A percentile compares a stretch with the other conserved stretches of the same genome.
phyloP scores from a whole-genome alignment of 768 basidiomycete genomes.

The Amanita thiersii region DNA sequence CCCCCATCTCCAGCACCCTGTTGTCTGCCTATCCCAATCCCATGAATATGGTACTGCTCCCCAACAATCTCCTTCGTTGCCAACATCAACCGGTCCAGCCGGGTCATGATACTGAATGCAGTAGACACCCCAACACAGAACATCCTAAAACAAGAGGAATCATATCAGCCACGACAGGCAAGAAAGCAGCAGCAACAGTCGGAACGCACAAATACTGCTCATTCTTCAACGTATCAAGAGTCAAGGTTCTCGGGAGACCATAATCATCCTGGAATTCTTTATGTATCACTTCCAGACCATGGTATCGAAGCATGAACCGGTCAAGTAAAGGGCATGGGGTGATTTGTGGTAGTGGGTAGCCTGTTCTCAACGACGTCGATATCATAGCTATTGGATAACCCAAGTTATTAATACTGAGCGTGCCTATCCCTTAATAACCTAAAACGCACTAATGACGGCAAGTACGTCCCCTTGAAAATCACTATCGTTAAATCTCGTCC shows the following conservation, averaged over 20 bases:
- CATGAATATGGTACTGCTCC: slow-evolving; percentile 81
- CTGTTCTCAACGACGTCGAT: slow-evolving; percentile 66
- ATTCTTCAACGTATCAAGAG: slow-evolving; percentile 64
- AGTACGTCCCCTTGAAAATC: slow-evolving; percentile 82
- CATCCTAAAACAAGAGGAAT: slow-evolving; percentile 27
- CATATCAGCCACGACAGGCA: background rate
- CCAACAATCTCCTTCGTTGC: slow-evolving; percentile 83
- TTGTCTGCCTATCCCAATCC: slow-evolving; percentile 34
- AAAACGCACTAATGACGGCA: slow-evolving; percentile 63
- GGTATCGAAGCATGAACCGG: slow-evolving; percentile 36
- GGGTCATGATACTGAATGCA: slow-evolving; percentile 57
- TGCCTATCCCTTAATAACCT: slow-evolving; percentile 14
- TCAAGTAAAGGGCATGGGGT: slow-evolving; percentile 67
- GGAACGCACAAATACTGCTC: slow-evolving; percentile 68
- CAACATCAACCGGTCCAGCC: slow-evolving; percentile 71
- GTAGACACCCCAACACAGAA: slow-evolving; percentile 73
- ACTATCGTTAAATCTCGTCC: slow-evolving; percentile 69
- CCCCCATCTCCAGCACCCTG: too few species aligned
- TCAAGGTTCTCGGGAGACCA: slow-evolving; percentile 63
- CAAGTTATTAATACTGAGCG: background rate
- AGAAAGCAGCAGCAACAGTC: background rate
- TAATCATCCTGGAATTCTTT: slow-evolving; percentile 69
- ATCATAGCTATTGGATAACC: slow-evolving; percentile 48
- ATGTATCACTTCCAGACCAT: slow-evolving; percentile 61
- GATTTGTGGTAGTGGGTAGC: slow-evolving; percentile 74